phyloP scores from a whole-genome alignment of 2,329 filamentous ascomycete species.

The Fusarium foetens region DNA sequence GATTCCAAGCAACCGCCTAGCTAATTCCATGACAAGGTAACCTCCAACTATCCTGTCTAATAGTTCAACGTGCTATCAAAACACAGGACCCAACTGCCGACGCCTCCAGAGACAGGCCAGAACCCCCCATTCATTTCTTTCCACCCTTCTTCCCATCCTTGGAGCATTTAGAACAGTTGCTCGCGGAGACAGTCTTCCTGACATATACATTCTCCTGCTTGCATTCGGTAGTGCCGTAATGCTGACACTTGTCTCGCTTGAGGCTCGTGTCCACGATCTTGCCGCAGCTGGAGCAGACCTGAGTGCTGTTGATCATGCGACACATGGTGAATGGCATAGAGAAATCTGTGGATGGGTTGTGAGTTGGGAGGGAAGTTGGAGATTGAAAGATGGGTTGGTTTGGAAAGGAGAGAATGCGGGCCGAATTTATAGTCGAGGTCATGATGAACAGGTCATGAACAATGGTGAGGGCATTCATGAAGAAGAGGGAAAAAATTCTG shows the following conservation, averaged over 20 bases:
- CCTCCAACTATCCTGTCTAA: too few relatives aligned
- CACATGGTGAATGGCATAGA: not conserved
- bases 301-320: not conserved
- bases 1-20: fast-evolving
- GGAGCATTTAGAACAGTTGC: fast-evolving
- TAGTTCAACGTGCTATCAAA: not conserved
- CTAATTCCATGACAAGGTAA: fast-evolving
- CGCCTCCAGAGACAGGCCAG: fast-evolving
- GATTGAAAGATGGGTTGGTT: not conserved
- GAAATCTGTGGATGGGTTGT: fast-evolving
- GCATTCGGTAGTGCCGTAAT: not conserved
- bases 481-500: too few relatives aligned
- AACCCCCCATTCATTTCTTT: not conserved
- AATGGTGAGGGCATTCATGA: too few relatives aligned
- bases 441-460: too few relatives aligned
- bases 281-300: not conserved
- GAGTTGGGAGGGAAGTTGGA: not conserved
- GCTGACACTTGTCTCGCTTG: not conserved
- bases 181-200: not conserved
- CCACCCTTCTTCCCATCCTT: not conserved
- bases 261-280: not conserved
- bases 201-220: not conserved
- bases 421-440: not conserved
- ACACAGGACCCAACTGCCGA: fast-evolving
- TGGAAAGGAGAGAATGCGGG: fast-evolving